A percentile compares a stretch with the other conserved stretches of the same genome.
Conservation (phyloP, 2,329 filamentous ascomycete genomes). For the Diaporthe caulivora region DNA sequence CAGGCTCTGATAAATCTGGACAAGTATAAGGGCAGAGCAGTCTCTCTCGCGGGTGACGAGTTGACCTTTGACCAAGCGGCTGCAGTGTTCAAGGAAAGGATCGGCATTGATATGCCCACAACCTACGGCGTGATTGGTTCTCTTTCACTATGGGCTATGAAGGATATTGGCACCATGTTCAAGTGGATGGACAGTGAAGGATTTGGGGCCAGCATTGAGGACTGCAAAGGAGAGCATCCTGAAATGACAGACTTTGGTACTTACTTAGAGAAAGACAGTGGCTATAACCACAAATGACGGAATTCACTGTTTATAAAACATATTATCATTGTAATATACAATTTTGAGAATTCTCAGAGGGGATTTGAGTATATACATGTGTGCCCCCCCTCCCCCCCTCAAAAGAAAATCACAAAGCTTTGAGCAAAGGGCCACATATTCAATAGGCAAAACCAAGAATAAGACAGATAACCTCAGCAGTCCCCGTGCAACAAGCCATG, state of each 20-base stretch:
- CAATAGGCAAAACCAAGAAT: neutral
- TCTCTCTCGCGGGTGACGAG: slow-evolving; percentile 58
- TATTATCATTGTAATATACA: neutral
- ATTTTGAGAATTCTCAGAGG: neutral
- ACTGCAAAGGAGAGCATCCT: neutral
- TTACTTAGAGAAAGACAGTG: neutral
- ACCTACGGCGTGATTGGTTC: neutral
- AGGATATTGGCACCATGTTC: slow-evolving; percentile 2
- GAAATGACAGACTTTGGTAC: neutral
- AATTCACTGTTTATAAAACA: too few relatives aligned
- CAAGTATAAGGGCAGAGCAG: slow-evolving; percentile 46
- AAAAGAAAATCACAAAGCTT: too few relatives aligned
- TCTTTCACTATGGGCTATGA: neutral
- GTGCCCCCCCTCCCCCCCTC: too few relatives aligned
- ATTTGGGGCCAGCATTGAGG: neutral
- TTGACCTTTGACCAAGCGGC: slow-evolving; percentile 49
- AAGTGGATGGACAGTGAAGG: slow-evolving; percentile 12
- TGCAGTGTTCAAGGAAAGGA: slow-evolving; percentile 48
- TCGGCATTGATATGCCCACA: slow-evolving; percentile 41
- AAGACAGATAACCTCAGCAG: too few relatives aligned
- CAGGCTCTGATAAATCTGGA: slow-evolving; percentile 50
- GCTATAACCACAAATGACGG: neutral
- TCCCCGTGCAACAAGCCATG: neutral
- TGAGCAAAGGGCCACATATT: too few relatives aligned
- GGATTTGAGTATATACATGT: neutral